Evolutionary conservation across 805 yeast genomes (phyloP), one percentile per base, ranked within the genome.

Genomic region (Starmerella gropengiesseri): DNA sequence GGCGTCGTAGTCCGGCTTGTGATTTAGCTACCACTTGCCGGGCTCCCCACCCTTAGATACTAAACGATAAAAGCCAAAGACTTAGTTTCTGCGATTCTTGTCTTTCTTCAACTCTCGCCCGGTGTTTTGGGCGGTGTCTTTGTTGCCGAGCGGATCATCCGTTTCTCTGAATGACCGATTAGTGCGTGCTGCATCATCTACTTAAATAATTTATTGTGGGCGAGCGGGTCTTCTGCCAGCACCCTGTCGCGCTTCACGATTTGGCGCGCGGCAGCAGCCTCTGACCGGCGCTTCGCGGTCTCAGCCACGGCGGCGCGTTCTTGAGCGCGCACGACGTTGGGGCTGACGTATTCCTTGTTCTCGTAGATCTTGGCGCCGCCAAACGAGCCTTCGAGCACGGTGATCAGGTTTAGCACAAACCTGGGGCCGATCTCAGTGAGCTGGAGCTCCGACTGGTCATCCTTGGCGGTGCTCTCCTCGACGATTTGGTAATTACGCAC

Each of bases 321-420:
- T 68, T 87, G 95, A 11, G 98, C 84, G 69, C 98, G 81, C 30
- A 81, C 89, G 47, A 82, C 77, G 70, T 91, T 91, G 51, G 98
- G 98, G 47, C 95, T 83, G 37, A 91, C 95, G 63, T 83, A 91
- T 64, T 89, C 91, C 69, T 84, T 87, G 69, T 91, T 91, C 59
- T 91, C 97, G 65, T 84, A 91, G 52, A 91, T 86, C 71, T 87
- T 85, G 51, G 97, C 95, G 17, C 98, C 98, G 44, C 95, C 89
- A 56, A 91, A 91, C 1, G 96, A 85, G 37, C 98, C 98, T 67
- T 91, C 97, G 50, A 89, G 71, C 41, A 91, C 77, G 46, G 93
- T 78, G 53, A 91, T 87, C 50, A 81, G 78, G 3, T 97, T 89
- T 68, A 91, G 71, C 26, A 91, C 97, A 52, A 86, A 80, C 62